A percentile compares a stretch with the other conserved stretches of the same genome.
Evolutionary conservation across 768 basidiomycete species (phyloP).

Genomic region (Dacryopinax primogenitus): DNA sequence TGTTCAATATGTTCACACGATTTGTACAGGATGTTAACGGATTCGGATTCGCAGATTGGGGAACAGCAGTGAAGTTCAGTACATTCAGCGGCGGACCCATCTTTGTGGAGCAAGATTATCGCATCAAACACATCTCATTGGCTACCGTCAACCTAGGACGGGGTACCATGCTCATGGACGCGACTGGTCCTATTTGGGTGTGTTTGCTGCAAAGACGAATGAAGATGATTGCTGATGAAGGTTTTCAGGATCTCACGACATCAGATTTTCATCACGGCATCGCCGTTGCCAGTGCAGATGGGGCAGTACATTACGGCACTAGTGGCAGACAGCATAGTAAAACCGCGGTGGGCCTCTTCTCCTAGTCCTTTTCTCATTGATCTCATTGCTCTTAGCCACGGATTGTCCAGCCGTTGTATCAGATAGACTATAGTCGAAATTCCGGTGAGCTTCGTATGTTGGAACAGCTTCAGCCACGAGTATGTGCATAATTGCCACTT

Average conservation of each 20-base stretch:
- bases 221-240: neutral
- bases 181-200: constrained; percentile 75
- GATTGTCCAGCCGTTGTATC: constrained; percentile 66
- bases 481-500: constrained; percentile 12
- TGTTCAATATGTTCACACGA: constrained; percentile 12
- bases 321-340: constrained; percentile 15
- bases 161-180: constrained; percentile 58
- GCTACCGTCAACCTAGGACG: constrained; percentile 61
- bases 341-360: constrained; percentile 13
- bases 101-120: constrained; percentile 73
- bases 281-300: constrained; percentile 72
- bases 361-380: neutral
- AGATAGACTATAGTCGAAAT: constrained; percentile 73
- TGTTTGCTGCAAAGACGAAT: constrained; percentile 19
- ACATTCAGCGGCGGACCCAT: constrained; percentile 55
- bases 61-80: constrained; percentile 54
- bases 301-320: constrained; percentile 30
- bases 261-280: constrained; percentile 85
- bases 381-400: constrained; percentile 46
- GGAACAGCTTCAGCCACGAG: constrained; percentile 73
- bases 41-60: constrained; percentile 42
- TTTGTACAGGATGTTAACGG: neutral
- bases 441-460: constrained; percentile 71
- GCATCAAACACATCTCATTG: constrained; percentile 59
- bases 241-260: constrained; percentile 47